Base-by-base conservation (phyloP, 1,139 yeast species). In the Lodderomyces jiufengensis region DNA sequence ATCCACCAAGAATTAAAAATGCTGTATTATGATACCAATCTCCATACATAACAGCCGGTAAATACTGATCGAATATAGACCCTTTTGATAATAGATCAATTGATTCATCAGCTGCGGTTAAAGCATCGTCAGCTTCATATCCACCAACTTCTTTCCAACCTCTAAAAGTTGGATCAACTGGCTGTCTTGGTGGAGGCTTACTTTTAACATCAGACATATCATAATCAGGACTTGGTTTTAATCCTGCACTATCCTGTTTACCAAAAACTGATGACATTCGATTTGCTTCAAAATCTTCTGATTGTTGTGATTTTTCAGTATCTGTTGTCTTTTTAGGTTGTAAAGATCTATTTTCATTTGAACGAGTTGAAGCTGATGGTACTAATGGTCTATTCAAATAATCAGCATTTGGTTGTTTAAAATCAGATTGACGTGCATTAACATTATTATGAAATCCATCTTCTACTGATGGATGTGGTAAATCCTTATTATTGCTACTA, bases 81-180 rank as follows among this genome's bases (percentile, higher is more conserved):
- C 85, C 76, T 29, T 75, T 73, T 26, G 82, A 72, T 40, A 80
- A 63, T 45, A 87, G 65, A 54, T 83, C 90, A 41, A 71, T 65
- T 41, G 82, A 69, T 48, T 84, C 87, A 52, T 86, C 95, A 29
- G 80, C 84, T 9, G 69, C 62, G 2, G 83, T 77, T 45, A 86
- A 65, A 1, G 64, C 65, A 54, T 82, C 88, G 24, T 74, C 74
- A 39, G 78, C 78, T 50, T 79, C 85, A 82, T 86, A 90, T 16
- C 88, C 85, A 11, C 95, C 92, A 33, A 85, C 90, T 60, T 90
- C 96, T 55, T 82, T 85, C 97, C 97, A 90, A 14, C 97, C 97
- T 39, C 87, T 71, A 52, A 73, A 80, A 1, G 88, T 72, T 1
- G 92, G 84, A 21, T 75, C 78, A 7, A 70, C 76, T 1, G 80